Conservation (phyloP, 208 protist species). For the Vickermania ingenoplastis region DNA sequence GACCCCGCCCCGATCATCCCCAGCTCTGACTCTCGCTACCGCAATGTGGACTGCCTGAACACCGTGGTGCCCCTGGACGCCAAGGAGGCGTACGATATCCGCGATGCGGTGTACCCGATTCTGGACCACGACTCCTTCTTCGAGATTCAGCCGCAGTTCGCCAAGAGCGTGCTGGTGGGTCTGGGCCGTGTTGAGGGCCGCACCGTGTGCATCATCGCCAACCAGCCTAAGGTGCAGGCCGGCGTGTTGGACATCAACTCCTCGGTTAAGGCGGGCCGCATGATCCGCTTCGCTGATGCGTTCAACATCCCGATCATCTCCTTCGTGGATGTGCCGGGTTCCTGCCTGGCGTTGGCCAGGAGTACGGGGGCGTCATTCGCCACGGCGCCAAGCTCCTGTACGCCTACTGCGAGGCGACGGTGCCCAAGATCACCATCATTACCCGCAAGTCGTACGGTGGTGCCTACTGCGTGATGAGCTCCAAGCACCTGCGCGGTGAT, state of each 20-base stretch:
- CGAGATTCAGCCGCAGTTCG: slow-evolving; percentile 90
- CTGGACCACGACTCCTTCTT: slow-evolving; percentile 90
- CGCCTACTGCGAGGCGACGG: slow-evolving; percentile 95
- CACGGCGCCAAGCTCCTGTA: slow-evolving; percentile 97
- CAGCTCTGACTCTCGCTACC: slow-evolving; percentile 42
- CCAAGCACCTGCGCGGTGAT: slow-evolving; percentile 92
- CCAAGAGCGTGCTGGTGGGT: slow-evolving; percentile 94
- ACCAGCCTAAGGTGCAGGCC: slow-evolving; percentile 90
- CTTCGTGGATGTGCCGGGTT: slow-evolving; percentile 96
- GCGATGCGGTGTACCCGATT: slow-evolving; percentile 75
- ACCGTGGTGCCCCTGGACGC: slow-evolving; percentile 74
- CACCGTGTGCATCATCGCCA: slow-evolving; percentile 92
- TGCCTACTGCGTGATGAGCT: slow-evolving; percentile 95
- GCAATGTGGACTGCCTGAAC: slow-evolving; percentile 39
- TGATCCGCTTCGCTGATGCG: slow-evolving; percentile 95
- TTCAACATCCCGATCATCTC: slow-evolving; percentile 97
- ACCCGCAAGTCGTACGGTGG: slow-evolving; percentile 96
- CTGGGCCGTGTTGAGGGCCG: slow-evolving; percentile 88
- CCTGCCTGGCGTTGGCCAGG: slow-evolving; percentile 87
- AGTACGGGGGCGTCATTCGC: slow-evolving; percentile 93
- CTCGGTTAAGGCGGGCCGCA: slow-evolving; percentile 84
- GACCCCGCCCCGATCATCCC: slow-evolving; percentile 39
- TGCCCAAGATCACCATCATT: slow-evolving; percentile 95
- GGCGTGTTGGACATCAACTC: slow-evolving; percentile 92
- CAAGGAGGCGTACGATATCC: slow-evolving; percentile 92